phyloP scores from a whole-genome alignment of 2,329 filamentous ascomycete genomes.

The Sporothrix humicola region DNA sequence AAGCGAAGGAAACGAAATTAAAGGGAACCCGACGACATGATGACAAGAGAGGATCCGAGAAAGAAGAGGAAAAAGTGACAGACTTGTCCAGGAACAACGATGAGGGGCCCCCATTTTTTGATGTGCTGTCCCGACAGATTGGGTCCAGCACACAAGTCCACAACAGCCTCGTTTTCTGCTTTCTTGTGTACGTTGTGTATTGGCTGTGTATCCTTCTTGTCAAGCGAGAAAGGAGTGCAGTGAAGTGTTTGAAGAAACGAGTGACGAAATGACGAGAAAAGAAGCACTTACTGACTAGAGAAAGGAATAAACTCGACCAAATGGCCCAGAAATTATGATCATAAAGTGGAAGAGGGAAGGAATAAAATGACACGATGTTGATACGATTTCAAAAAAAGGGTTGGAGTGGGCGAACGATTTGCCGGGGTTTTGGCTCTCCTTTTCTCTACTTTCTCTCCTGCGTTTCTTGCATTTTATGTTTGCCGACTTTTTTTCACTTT shows the following conservation, averaged over 20 bases:
- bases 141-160: constrained; percentile 20
- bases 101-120: constrained; percentile 18
- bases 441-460: background rate
- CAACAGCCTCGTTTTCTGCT: constrained; percentile 8
- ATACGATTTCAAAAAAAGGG: background rate
- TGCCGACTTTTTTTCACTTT: background rate
- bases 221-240: background rate
- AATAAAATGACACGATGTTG: background rate
- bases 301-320: no score
- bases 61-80: background rate
- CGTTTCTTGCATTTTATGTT: background rate
- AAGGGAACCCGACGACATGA: background rate
- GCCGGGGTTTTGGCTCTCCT: background rate
- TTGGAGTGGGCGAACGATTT: background rate
- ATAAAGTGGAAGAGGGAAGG: no score
- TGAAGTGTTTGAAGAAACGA: background rate
- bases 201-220: constrained; percentile 5
- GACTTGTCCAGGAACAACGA: background rate
- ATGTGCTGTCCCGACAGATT: constrained; percentile 33
- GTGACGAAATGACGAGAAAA: background rate
- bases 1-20: background rate
- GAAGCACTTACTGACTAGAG: background rate
- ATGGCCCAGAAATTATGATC: no score
- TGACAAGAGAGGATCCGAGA: background rate
- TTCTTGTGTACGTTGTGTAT: no score